Base-by-base conservation (phyloP, 1,139 yeast genomes). In the Diutina rugosa region DNA sequence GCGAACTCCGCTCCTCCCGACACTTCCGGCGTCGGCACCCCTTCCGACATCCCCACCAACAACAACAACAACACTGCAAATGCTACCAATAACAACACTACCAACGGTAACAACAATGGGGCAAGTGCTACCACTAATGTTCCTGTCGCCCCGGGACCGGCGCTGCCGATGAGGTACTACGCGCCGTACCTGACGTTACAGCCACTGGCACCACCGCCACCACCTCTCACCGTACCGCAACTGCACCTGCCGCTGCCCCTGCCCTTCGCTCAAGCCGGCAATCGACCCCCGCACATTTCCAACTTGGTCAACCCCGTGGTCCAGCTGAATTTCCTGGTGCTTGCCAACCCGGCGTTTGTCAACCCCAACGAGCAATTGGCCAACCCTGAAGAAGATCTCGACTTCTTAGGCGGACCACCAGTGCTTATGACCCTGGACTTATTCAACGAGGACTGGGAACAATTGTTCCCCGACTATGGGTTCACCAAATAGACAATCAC, bases 351-450 rank as follows among this genome's bases (percentile, higher is more conserved):
- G 14, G 41, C 10, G 2, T 35, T 35, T 10, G 41, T 35, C n/a
- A 5, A 12, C 6, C 10, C 41, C 2, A 1, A 4, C 41, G 41
- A 35, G 14, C 41, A 12, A 9, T 35, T 35, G 14, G 41, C 14
- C 14, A 8, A 35, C 9, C n/a, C 26, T n/a, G 53, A 38, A 6
- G 53, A 49, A 38, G 32, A 49, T 18, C 61, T 73, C 48, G 78
- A 73, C 52, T 74, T 76, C 62, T 72, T 77, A 60, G 81, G 81
- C 14, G 81, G 82, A 3, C 82, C 81, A 1, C 81, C 81, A 4
- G 77, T 78, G 21, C 72, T 77, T 57, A 77, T 78, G 81, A 77
- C 81, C 0, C 76, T 80, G 1, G 81, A 77, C 59, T 69, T 77
- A 62, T 74, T 76, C 61, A 73, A 74, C 58, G 79, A 76, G 60